Base-by-base conservation (phyloP, 441 rosid genomes). In the Raphanus hybrid region DNA sequence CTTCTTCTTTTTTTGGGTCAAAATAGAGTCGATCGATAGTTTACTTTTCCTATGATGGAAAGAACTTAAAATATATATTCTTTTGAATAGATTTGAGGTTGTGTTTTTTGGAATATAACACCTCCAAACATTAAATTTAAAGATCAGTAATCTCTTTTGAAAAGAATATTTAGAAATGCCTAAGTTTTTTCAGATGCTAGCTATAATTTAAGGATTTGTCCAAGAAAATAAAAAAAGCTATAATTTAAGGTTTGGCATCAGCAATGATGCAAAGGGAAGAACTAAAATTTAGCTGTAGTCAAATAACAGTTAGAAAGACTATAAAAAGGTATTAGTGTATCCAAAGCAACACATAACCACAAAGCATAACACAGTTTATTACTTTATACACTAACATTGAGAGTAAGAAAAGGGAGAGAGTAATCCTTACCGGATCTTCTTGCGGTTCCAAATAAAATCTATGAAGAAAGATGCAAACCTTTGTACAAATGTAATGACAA, bases 401-500 rank as follows among this genome's bases (percentile, higher is more conserved):
- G 50, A 45, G 52, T 14, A 45, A 45, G 9, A 26, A 9, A 60
- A 41, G 8, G 48, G 7, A 2, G 60, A 37, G 18, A 69, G 64
- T 6, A 35, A 34, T 50, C 59, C 43, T 68, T 6, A 9, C 20
- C 14, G n/a, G 27, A 32, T 29, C 67, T 64, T 77, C 7, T 64
- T 64, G 61, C 3, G 8, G 27, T 18, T 64, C 32, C 65, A 34
- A 41, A 69, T 74, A 41, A 55, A 70, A 70, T 57, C 75, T 64
- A 77, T 11, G 39, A 65, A 71, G 61, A 64, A 70, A 14, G 62
- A 60, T 20, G 52, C 72, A 65, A 71, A 71, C 43, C 76, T 77
- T 68, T 78, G 74, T 78, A 78, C 77, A 78, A 67, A 39, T 65
- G 67, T 67, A 71, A 39, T 78, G 64, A 78, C 34, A 32, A 65